Conservation (phyloP, 179 eudicot species). For the Vitellaria paradoxa region DNA sequence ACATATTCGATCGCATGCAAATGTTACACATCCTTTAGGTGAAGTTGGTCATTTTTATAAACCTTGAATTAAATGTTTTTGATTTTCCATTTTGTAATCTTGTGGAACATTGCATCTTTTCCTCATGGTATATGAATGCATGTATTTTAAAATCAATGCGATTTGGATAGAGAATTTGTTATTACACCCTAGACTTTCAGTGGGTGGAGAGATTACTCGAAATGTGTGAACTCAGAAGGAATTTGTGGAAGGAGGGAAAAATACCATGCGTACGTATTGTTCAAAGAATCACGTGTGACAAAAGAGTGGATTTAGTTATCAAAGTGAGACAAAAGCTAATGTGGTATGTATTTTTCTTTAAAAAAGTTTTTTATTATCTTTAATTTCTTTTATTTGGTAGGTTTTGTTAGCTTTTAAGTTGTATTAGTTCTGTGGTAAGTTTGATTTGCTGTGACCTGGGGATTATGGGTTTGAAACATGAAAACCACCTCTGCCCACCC, state of each 20-base stretch:
- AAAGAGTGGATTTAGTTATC: background rate
- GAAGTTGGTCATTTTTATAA: background rate
- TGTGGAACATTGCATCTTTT: background rate
- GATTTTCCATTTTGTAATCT: background rate
- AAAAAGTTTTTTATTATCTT: background rate
- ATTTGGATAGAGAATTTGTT: too few relatives aligned
- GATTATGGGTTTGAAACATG: too few relatives aligned
- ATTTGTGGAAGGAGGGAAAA: background rate
- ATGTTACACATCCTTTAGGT: slow-evolving; percentile 2
- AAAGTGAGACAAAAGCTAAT: background rate
- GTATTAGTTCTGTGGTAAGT: too few relatives aligned
- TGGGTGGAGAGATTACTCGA: background rate
- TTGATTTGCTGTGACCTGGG: too few relatives aligned
- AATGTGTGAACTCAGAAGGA: background rate
- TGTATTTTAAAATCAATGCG: too few relatives aligned
- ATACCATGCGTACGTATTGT: background rate
- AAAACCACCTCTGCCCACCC: too few relatives aligned
- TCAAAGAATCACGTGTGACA: background rate
- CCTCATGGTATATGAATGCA: background rate
- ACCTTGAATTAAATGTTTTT: background rate
- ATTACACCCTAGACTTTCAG: too few relatives aligned
- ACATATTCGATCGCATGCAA: background rate
- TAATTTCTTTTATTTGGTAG: too few relatives aligned
- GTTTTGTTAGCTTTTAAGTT: too few relatives aligned
- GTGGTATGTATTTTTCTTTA: background rate